Evolutionary conservation across 352 stramenopile genomes (phyloP), one percentile per base, ranked within the genome.

Genomic region (Peronospora farinosa): DNA sequence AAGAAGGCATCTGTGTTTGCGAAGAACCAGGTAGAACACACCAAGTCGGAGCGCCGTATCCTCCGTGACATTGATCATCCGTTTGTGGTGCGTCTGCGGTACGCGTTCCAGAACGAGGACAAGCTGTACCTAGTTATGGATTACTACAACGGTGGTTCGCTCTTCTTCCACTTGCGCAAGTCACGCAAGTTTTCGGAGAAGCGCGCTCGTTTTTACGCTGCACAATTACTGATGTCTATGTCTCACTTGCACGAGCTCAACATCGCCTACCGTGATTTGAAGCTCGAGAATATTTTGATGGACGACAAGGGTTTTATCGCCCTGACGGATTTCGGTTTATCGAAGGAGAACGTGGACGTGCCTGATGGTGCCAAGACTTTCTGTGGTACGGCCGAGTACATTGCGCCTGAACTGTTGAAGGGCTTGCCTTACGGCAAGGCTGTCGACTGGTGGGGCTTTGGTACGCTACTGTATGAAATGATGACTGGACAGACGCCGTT

Each of bases 211-310:
- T 96, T 97, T 50, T 97, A 96, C 57, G 85, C 84, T 0, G 85
- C 83, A 7, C 86, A 97, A 71, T 69, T 97, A 19, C 60, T 97
- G 52, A 72, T 96, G 47, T 90, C 86, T 11, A 91, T 97, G 69
- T 81, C 84, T 17, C 91, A 97, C 57, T 62, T 97, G 44, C 91
- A 97, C 77, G 78, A 94, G 37, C 74, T 96, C 23, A 93, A 96
- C 63, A 96, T 97, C 48, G 88, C 87, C 23, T 96, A 96, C 64
- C 81, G 91, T 56, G 91, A 97, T 60, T 59, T 97, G n/a, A 97
- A 97, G 74, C 75, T 96, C 10, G 91, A 97, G 57, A 97, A 97
- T 69, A 92, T 97, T 52, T 57, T 97, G 16, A 95, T 97, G 84
- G 91, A 97, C 53, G 80, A 92, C 55, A 86, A 95, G 65, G 90